Conservation (phyloP, 768 basidiomycete species). For the Phlebiopsis gigantea region DNA sequence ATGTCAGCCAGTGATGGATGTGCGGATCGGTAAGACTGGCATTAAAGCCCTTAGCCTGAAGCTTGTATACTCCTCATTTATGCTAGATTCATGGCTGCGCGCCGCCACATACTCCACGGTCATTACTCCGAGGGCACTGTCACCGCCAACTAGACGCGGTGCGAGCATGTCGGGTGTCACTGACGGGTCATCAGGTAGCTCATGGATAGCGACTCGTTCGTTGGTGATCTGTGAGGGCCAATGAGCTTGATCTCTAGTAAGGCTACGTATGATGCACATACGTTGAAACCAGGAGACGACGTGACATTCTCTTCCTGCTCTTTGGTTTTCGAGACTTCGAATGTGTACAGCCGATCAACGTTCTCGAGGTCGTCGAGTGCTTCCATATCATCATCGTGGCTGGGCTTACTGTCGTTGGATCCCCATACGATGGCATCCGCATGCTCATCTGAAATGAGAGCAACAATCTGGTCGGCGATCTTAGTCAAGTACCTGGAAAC, state of each 20-base stretch:
- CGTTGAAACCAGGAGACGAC: constrained; percentile 40
- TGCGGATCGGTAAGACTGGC: not conserved
- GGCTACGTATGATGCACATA: constrained; percentile 16
- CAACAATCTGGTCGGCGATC: constrained; percentile 49
- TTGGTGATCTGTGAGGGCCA: constrained; percentile 7
- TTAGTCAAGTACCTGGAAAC: constrained; percentile 50
- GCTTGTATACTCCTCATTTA: not conserved
- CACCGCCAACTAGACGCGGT: constrained; percentile 10
- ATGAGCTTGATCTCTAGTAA: no score
- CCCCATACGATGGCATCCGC: constrained; percentile 41
- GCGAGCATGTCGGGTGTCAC: not conserved
- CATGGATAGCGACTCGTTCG: not conserved
- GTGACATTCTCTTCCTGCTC: constrained; percentile 50
- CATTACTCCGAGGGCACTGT: constrained; percentile 5
- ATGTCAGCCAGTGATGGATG: not conserved
- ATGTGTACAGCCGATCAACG: constrained; percentile 43
- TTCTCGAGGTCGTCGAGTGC: not conserved
- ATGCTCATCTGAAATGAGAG: constrained; percentile 45
- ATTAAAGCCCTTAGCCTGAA: not conserved
- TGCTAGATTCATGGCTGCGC: no score
- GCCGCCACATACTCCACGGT: not conserved
- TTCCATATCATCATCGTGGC: not conserved
- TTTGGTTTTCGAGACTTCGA: constrained; percentile 48
- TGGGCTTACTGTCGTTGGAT: constrained; percentile 9
- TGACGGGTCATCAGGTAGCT: not conserved